Evolutionary conservation across 2,329 filamentous ascomycete genomes (phyloP).

Genomic region (Penicillium decumbens): DNA sequence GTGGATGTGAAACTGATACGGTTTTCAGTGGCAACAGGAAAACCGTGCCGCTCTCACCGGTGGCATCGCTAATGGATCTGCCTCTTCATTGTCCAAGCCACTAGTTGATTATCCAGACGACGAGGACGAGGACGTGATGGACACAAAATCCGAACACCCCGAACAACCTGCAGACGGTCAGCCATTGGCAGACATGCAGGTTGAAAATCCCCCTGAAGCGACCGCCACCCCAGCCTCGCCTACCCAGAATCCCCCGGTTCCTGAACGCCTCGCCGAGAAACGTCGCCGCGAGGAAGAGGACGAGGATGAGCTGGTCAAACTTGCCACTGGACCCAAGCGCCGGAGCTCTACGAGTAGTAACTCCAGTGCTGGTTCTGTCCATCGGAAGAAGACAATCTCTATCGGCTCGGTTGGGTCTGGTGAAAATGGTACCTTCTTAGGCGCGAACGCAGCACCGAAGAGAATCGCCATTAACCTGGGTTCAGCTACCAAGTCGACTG

Average conservation of each 20-base stretch:
- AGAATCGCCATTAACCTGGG: constrained; percentile 41
- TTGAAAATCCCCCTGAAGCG: constrained; percentile 27
- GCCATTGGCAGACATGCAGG: constrained; percentile 20
- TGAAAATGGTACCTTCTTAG: constrained; percentile 26
- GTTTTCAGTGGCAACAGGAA: constrained; percentile 31
- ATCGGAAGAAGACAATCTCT: constrained; percentile 33
- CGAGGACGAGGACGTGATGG: constrained; percentile 69
- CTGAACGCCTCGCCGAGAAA: constrained; percentile 80
- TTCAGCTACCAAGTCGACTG: constrained; percentile 23
- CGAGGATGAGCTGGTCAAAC: constrained; percentile 83
- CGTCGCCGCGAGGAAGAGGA: constrained; percentile 81
- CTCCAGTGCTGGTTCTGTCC: constrained; percentile 30
- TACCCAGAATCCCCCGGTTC: constrained; percentile 44
- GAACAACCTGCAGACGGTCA: constrained; percentile 22
- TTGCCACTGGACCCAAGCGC: constrained; percentile 54
- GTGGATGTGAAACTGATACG: not conserved
- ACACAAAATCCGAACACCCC: constrained; percentile 44
- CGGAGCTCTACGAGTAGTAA: constrained; percentile 42
- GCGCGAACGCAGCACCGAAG: constrained; percentile 28
- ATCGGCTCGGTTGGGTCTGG: constrained; percentile 22
- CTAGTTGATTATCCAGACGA: constrained; percentile 92
- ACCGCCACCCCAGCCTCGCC: constrained; percentile 23
- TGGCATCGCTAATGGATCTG: constrained; percentile 53
- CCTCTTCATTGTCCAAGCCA: constrained; percentile 61
- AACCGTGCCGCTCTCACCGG: constrained; percentile 35